A percentile compares a stretch with the other conserved stretches of the same genome.
Conservation (phyloP, 1,284 basidiomycete species). For the Cutaneotrichosporon cutaneum region DNA sequence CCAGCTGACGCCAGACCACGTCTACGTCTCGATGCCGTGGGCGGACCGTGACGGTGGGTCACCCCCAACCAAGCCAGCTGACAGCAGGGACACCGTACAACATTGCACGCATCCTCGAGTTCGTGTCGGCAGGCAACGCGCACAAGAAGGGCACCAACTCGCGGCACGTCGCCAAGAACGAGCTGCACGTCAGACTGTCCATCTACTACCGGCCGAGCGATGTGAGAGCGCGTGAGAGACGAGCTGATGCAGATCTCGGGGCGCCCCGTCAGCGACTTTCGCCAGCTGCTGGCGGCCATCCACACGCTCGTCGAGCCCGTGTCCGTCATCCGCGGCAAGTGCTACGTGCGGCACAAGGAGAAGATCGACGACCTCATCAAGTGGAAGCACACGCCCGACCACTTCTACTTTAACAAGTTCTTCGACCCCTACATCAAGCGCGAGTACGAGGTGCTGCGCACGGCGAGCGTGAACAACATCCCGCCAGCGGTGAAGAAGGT, state of each 20-base stretch:
- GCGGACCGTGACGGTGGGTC: constrained; percentile 74
- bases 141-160: constrained; percentile 36
- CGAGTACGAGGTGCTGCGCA: constrained; percentile 93
- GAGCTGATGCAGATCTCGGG: constrained; percentile 54
- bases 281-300: constrained; percentile 87
- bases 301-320: constrained; percentile 93
- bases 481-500: constrained; percentile 73
- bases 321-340: constrained; percentile 83
- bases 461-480: constrained; percentile 81
- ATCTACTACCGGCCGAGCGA: constrained; percentile 82
- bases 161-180: constrained; percentile 24
- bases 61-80: neutral
- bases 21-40: constrained; percentile 91
- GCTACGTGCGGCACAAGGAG: constrained; percentile 89
- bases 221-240: constrained; percentile 30
- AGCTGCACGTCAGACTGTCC: constrained; percentile 69
- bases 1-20: constrained; percentile 67
- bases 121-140: constrained; percentile 64
- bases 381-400: constrained; percentile 94
- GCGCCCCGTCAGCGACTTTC: constrained; percentile 67
- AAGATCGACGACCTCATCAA: constrained; percentile 87
- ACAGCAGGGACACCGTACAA: constrained; percentile 69
- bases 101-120: constrained; percentile 93
- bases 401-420: constrained; percentile 89
- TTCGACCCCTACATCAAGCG: constrained; percentile 98